phyloP scores from a whole-genome alignment of 1,284 basidiomycete genomes.

The Sutorius eximius region DNA sequence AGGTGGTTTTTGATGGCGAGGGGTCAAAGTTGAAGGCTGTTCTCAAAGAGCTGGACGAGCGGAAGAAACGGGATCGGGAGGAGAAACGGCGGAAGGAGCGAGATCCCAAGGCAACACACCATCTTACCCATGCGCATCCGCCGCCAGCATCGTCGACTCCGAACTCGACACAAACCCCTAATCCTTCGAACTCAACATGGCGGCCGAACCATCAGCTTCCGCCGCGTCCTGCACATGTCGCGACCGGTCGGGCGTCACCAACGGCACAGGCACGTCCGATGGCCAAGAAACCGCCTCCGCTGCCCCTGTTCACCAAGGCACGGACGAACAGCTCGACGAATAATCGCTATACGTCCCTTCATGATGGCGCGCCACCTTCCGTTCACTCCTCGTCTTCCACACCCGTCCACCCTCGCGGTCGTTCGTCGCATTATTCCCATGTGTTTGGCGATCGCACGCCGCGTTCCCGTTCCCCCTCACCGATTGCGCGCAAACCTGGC shows the following conservation, averaged over 20 bases:
- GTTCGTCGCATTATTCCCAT: slow-evolving; percentile 22
- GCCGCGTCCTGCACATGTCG: slow-evolving; percentile 29
- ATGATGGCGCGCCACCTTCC: slow-evolving; percentile 21
- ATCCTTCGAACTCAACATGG: slow-evolving; percentile 23
- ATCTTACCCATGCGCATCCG: slow-evolving; percentile 15
- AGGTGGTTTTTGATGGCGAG: slow-evolving; percentile 64
- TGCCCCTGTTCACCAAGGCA: slow-evolving; percentile 22
- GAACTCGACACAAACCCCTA: slow-evolving; percentile 30
- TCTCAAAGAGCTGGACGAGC: slow-evolving; percentile 58
- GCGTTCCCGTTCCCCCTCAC: slow-evolving; percentile 49
- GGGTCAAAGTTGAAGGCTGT: slow-evolving; percentile 57
- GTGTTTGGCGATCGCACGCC: slow-evolving; percentile 21
- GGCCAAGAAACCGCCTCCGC: slow-evolving; percentile 30
- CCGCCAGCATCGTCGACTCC: slow-evolving; percentile 25
- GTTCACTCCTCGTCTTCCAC: slow-evolving; percentile 32
- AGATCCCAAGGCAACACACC: slow-evolving; percentile 30
- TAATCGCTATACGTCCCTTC: slow-evolving; percentile 21
- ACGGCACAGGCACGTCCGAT: slow-evolving; percentile 33
- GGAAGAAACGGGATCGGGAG: slow-evolving; percentile 50
- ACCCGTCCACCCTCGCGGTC: slow-evolving; percentile 28
- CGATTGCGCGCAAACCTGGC: slow-evolving; percentile 40
- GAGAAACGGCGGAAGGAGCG: slow-evolving; percentile 45
- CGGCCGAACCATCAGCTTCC: slow-evolving; percentile 32
- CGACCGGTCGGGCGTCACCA: slow-evolving; percentile 31
- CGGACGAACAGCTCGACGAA: slow-evolving; percentile 29